Evolutionary conservation across 495 filamentous ascomycete species (phyloP).

Genomic region (Mytilinidion resinicola): DNA sequence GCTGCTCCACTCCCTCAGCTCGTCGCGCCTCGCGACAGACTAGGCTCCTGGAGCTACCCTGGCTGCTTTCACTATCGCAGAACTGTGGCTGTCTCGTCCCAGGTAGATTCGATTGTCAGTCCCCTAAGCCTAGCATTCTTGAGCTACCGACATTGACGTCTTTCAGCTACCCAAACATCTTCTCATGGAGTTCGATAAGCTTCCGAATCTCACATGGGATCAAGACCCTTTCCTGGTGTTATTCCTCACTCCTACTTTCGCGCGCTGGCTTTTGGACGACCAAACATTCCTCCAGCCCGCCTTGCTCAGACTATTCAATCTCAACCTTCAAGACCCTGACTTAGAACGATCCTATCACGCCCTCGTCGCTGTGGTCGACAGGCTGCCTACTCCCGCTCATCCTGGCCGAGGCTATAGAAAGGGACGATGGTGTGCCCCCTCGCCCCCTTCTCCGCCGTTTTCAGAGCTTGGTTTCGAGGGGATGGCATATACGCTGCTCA

Average conservation of each 20-base stretch:
- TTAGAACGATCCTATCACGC: constrained; percentile 3
- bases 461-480: constrained; percentile 20
- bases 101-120: no score
- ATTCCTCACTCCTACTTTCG: constrained; percentile 25
- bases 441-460: constrained; percentile 1
- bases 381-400: constrained; percentile 15
- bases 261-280: constrained; percentile 21
- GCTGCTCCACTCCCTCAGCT: no score
- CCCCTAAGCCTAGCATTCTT: no score
- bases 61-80: no score
- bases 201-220: no score
- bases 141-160: no score
- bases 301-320: neutral
- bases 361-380: constrained; percentile 26
- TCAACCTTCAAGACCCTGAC: neutral
- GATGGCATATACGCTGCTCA: constrained; percentile 12
- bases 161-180: no score
- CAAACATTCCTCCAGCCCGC: constrained; percentile 17
- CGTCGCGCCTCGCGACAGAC: no score
- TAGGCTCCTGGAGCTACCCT: no score
- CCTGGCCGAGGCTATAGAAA: no score
- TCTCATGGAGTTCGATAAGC: no score
- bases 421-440: neutral
- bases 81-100: no score
- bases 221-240: neutral